Evolutionary conservation across 2,329 filamentous ascomycete genomes (phyloP).

Genomic region (Fusarium keratoplasticum): DNA sequence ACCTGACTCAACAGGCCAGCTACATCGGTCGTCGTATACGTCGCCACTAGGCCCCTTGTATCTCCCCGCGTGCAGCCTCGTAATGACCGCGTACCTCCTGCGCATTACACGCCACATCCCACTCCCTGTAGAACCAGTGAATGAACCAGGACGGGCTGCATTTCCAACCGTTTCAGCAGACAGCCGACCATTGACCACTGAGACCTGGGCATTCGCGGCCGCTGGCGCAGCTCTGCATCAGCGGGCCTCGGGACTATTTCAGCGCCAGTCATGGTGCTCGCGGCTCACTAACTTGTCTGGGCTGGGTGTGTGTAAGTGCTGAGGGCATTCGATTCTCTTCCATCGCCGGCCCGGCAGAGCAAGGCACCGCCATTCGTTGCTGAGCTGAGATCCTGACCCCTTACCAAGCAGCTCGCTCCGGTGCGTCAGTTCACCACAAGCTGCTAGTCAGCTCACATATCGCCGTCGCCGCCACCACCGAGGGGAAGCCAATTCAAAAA

Average conservation of each 20-base stretch:
- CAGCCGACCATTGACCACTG: conserved; percentile 31
- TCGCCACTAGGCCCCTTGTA: conserved; percentile 30
- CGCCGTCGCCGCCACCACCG: conserved; percentile 37
- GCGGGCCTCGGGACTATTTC: conserved; percentile 26
- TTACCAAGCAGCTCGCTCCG: conserved; percentile 42
- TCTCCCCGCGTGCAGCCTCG: conserved; percentile 25
- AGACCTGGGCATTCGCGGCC: conserved; percentile 3
- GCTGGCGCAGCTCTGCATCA: conserved; percentile 21
- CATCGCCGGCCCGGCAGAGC: conserved; percentile 25
- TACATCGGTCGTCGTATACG: conserved; percentile 21
- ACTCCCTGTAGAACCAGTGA: conserved; percentile 10
- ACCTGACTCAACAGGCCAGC: conserved; percentile 34
- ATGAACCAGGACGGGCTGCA: conserved; percentile 20
- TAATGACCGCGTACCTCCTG: conserved; percentile 37
- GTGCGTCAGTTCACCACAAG: conserved; percentile 33
- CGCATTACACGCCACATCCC: conserved; percentile 35
- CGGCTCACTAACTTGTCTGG: conserved; percentile 22
- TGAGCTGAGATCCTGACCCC: conserved; percentile 7
- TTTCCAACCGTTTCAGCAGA: conserved; percentile 35
- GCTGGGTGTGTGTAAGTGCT: conserved; percentile 31
- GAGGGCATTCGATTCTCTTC: conserved; percentile 42
- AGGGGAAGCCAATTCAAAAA: conserved; percentile 32
- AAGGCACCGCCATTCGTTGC: conserved; percentile 27
- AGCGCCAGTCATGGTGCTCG: conserved; percentile 2
- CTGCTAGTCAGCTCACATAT: conserved; percentile 43